Conservation (phyloP, 768 basidiomycete genomes). For the Gyrodon lividus region DNA sequence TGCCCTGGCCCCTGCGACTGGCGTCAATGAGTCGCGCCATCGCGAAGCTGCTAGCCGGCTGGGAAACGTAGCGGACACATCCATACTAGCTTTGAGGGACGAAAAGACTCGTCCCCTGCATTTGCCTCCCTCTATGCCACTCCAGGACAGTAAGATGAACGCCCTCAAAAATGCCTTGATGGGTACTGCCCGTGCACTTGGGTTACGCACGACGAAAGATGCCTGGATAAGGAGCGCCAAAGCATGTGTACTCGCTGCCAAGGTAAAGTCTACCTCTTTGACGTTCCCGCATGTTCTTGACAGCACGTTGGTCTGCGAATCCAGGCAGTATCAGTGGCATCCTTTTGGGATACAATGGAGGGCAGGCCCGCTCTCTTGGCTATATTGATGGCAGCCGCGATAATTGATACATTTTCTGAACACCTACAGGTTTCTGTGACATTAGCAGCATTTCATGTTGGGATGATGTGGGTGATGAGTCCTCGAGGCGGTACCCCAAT, state of each 20-base stretch:
- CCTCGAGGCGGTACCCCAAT: neutral
- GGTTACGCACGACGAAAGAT: slow-evolving; percentile 14
- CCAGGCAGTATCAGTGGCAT: slow-evolving; percentile 26
- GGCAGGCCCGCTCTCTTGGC: slow-evolving; percentile 27
- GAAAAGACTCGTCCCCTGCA: slow-evolving; percentile 18
- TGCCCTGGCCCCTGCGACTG: slow-evolving; percentile 17
- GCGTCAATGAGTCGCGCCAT: neutral
- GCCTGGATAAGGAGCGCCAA: slow-evolving; percentile 32
- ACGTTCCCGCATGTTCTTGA: neutral
- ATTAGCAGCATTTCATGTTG: slow-evolving; percentile 42
- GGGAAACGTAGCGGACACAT: neutral
- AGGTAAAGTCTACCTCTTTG: slow-evolving; percentile 24
- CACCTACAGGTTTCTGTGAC: slow-evolving; percentile 35
- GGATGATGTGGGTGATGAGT: slow-evolving; percentile 19
- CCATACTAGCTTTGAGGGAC: neutral
- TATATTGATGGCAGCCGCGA: slow-evolving; percentile 35
- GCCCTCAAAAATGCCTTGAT: neutral
- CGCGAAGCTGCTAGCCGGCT: slow-evolving; percentile 1
- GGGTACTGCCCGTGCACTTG: neutral
- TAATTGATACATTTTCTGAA: slow-evolving; percentile 48
- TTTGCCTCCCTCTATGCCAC: slow-evolving; percentile 10
- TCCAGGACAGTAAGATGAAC: neutral
- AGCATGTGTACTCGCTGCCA: slow-evolving; percentile 34
- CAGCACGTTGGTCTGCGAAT: neutral
- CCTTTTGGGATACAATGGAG: slow-evolving; percentile 21